Evolutionary conservation across 2,329 filamentous ascomycete genomes (phyloP).

Genomic region (Verticillium dahliae): DNA sequence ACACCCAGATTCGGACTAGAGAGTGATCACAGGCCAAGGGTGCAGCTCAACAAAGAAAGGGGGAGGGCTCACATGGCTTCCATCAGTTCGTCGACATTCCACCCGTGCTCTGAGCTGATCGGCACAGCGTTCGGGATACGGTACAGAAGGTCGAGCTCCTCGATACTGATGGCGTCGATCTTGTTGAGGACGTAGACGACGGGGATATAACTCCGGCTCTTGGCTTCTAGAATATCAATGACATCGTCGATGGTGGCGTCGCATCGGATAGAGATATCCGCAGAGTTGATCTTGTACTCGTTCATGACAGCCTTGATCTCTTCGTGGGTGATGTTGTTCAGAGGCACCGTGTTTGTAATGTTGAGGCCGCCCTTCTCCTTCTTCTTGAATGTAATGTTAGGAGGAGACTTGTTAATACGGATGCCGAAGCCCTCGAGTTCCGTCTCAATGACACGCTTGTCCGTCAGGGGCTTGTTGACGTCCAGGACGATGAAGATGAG

Average conservation of each 20-base stretch:
- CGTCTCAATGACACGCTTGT: slow-evolving; percentile 91
- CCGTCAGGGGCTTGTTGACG: slow-evolving; percentile 95
- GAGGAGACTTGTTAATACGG: slow-evolving; percentile 92
- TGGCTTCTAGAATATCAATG: slow-evolving; percentile 92
- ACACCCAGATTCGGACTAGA: too few species aligned
- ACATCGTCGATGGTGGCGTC: slow-evolving; percentile 96
- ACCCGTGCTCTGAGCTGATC: slow-evolving; percentile 94
- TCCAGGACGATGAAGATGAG: slow-evolving; percentile 98
- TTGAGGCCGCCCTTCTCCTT: slow-evolving; percentile 98
- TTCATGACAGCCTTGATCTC: slow-evolving; percentile 98
- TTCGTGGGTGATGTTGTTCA: slow-evolving; percentile 88
- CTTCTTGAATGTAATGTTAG: slow-evolving; percentile 99
- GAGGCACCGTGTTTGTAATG: slow-evolving; percentile 88
- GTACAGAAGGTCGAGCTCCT: slow-evolving; percentile 93
- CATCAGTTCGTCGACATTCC: slow-evolving; percentile 95
- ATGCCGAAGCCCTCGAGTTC: slow-evolving; percentile 98
- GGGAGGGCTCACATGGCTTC: slow-evolving; percentile 67
- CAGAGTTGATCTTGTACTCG: slow-evolving; percentile 94
- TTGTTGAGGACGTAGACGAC: slow-evolving; percentile 99
- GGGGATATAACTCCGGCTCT: slow-evolving; percentile 93
- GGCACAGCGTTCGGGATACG: slow-evolving; percentile 95
- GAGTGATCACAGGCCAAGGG: slow-evolving; percentile 4
- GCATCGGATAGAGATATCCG: slow-evolving; percentile 95
- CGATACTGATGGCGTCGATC: slow-evolving; percentile 96
- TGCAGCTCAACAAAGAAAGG: slow-evolving; percentile 1